A percentile compares a stretch with the other conserved stretches of the same genome.
phyloP scores from a whole-genome alignment of 345 rosid species.

The Reutealis trisperma region DNA sequence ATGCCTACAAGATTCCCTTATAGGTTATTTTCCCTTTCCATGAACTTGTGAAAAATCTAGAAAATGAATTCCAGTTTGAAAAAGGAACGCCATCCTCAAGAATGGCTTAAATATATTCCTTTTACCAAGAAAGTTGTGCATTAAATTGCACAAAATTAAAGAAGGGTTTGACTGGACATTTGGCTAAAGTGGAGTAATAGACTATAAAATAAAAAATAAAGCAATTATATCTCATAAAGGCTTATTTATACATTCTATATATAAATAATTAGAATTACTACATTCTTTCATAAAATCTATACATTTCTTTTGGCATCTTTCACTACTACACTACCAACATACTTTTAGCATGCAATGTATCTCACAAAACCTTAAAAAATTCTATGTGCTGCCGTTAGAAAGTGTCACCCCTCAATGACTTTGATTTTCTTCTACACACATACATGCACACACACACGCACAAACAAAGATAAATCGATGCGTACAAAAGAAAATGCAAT shows the following conservation, averaged over 20 bases:
- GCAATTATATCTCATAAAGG: not conserved
- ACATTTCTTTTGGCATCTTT: not conserved
- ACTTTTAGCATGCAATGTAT: not conserved
- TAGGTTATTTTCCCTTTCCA: no score
- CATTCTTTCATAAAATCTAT: not conserved
- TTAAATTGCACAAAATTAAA: no score
- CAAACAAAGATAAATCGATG: not conserved
- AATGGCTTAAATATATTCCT: no score
- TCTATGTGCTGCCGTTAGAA: not conserved
- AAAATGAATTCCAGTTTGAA: no score
- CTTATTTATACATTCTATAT: no score
- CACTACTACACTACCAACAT: not conserved
- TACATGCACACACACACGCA: not conserved
- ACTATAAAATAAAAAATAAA: no score
- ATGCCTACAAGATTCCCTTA: no score
- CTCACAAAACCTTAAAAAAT: not conserved
- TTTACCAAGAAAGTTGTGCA: no score
- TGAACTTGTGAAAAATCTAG: no score
- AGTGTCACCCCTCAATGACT: not conserved
- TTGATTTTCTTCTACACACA: not conserved
- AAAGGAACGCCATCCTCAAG: no score
- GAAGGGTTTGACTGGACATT: not conserved
- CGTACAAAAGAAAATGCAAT: slow-evolving; percentile 1
- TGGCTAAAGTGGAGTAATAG: not conserved
- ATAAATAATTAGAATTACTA: no score